Evolutionary conservation across 768 basidiomycete species (phyloP).

Genomic region (Serendipita sp.): DNA sequence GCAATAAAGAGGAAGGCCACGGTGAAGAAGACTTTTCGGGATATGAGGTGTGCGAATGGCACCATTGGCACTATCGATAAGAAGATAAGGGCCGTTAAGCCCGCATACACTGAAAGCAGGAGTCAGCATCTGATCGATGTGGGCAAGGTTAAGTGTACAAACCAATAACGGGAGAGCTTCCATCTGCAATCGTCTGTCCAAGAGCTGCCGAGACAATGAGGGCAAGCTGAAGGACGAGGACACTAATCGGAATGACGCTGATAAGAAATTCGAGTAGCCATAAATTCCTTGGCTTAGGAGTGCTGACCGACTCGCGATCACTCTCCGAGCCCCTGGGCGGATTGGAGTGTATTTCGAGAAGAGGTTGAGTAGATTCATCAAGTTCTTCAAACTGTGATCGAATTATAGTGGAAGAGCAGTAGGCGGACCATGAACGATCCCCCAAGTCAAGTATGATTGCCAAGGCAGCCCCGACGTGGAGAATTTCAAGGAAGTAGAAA

Average conservation of each 20-base stretch:
- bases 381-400: neutral
- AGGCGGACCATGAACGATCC: neutral
- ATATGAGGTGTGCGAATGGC: conserved; percentile 45
- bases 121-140: conserved; percentile 1
- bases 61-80: conserved; percentile 42
- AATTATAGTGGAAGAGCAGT: neutral
- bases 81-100: conserved; percentile 29
- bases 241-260: conserved; percentile 19
- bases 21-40: conserved; percentile 23
- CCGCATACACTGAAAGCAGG: conserved; percentile 31
- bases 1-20: conserved; percentile 28
- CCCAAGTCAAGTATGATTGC: conserved; percentile 22
- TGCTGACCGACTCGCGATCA: neutral
- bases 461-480: conserved; percentile 33
- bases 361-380: neutral
- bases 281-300: conserved; percentile 1
- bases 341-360: conserved; percentile 8
- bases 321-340: neutral
- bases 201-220: conserved; percentile 32
- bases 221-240: conserved; percentile 36
- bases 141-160: conserved; percentile 15
- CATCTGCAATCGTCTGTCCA: conserved; percentile 48
- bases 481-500: conserved; percentile 40
- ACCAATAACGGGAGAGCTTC: conserved; percentile 35
- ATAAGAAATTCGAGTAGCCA: conserved; percentile 28